Evolutionary conservation across 306 rosid species (phyloP).

Genomic region (Quercus mongolica): DNA sequence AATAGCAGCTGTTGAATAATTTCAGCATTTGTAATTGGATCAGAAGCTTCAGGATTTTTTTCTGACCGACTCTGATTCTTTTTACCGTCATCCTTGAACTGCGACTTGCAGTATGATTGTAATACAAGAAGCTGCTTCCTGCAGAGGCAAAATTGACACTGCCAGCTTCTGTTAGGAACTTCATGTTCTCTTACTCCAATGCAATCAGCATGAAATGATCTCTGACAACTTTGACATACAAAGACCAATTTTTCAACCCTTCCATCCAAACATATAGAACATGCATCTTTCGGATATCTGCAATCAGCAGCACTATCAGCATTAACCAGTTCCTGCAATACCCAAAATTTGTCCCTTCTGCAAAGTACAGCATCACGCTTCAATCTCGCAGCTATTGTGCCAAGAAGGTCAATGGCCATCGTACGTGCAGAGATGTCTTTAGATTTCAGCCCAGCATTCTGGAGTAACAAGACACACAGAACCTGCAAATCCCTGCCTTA

Average conservation of each 20-base stretch:
- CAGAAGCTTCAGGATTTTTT: conserved; percentile 37
- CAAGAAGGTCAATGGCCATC: conserved; percentile 95
- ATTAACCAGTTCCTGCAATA: conserved; percentile 58
- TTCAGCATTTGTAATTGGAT: conserved; percentile 50
- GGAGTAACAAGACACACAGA: conserved; percentile 80
- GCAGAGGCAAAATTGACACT: conserved; percentile 80
- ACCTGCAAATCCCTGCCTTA: conserved; percentile 65
- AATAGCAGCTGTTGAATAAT: conserved; percentile 88
- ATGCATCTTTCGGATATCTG: conserved; percentile 52
- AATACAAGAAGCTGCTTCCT: conserved; percentile 78
- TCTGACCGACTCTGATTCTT: conserved; percentile 41
- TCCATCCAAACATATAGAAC: conserved; percentile 73
- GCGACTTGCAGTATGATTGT: conserved; percentile 82
- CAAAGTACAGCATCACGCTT: conserved; percentile 87
- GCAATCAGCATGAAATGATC: conserved; percentile 86
- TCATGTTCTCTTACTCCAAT: conserved; percentile 73
- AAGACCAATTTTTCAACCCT: conserved; percentile 50
- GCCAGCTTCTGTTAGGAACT: conserved; percentile 72
- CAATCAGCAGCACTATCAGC: conserved; percentile 37
- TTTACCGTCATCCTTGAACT: conserved; percentile 45
- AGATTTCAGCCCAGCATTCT: conserved; percentile 87
- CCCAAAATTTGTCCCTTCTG: conserved; percentile 75
- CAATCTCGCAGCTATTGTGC: conserved; percentile 97
- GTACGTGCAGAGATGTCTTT: conserved; percentile 82
- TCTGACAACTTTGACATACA: conserved; percentile 69